Conservation (phyloP, 805 yeast genomes). For the Yamadazyma ubonensis region DNA sequence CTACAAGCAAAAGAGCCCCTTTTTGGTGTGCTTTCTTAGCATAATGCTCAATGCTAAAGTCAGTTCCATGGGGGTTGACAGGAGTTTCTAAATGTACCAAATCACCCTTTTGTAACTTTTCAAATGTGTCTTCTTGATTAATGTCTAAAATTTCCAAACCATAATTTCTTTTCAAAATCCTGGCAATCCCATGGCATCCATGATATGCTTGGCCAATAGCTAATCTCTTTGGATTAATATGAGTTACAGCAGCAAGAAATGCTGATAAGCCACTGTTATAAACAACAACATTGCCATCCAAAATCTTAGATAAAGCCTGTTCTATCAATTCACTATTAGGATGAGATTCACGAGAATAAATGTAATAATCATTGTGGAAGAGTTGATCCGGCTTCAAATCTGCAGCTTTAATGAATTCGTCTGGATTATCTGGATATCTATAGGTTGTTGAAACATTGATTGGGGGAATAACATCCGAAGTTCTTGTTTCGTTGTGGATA, state of each 20-base stretch:
- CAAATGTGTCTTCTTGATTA: conserved; percentile 36
- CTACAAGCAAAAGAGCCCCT: conserved; percentile 74
- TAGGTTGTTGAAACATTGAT: conserved; percentile 80
- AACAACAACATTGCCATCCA: conserved; percentile 64
- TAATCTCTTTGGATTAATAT: conserved; percentile 68
- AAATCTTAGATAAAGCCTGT: conserved; percentile 54
- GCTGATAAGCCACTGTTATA: conserved; percentile 84
- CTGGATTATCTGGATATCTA: conserved; percentile 62
- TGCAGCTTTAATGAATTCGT: conserved; percentile 46
- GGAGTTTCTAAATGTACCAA: conserved; percentile 85
- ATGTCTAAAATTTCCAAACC: conserved; percentile 46
- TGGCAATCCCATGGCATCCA: conserved; percentile 74
- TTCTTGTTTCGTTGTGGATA: conserved; percentile 59
- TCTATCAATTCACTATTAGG: conserved; percentile 73
- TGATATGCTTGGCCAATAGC: conserved; percentile 82
- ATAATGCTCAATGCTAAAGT: conserved; percentile 58
- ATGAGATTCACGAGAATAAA: conserved; percentile 72
- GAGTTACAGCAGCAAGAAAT: conserved; percentile 68
- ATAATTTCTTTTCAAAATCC: conserved; percentile 58
- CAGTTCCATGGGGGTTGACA: conserved; percentile 76
- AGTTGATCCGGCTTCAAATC: conserved; percentile 17
- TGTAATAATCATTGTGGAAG: conserved; percentile 10
- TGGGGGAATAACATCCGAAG: conserved; percentile 72
- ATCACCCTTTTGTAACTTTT: conserved; percentile 62
- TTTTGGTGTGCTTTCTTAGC: conserved; percentile 71